Evolutionary conservation across 768 basidiomycete species (phyloP), one percentile per base, ranked within the genome.

Genomic region (Lactarius trivialis): DNA sequence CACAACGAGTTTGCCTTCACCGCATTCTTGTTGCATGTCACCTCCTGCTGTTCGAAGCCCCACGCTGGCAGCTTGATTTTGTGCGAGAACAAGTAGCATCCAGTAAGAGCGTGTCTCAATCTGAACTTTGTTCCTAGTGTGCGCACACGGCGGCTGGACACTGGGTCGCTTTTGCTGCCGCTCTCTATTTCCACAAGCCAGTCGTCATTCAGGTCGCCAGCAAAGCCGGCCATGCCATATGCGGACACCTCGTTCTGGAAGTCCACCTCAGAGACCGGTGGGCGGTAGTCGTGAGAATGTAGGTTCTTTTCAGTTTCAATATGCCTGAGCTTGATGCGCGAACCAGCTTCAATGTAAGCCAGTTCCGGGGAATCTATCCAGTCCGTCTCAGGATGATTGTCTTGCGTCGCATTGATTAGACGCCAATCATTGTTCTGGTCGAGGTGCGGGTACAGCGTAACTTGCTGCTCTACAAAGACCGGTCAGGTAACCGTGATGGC

Each of bases 11-110:
- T 98, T 2, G 80, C 82, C 72, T 77, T 81, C 28, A 88, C 88
- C 14, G 97, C 95, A 68, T 98, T 96, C 81, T 94, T 98, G 76
- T 99, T 99, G 74, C 97, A 99, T 0, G 97, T 98, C 56, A 99
- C 97, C 71, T 99, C 97, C 72, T 99, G 97, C 73, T 99, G 97
- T 71, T 98, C 97, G 68, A 81, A 99, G 0, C 85, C 97, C 97
- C 97, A 99, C 5, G 97, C 91, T 0, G 97, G 97, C 1, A 99
- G 77, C 75, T 98, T 98, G 69, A 98, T 89, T 73, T 97, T 97
- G 77, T 99, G 97, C 26, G 91, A 93, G 79, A 98, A 99, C 39
- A 99, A 80, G 72, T 97, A 98, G 73, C 97, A 99, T 0, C 95
- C 94, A 0, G 91, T 90, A 67, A 95, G 77, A 19, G 82, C 78